Evolutionary conservation across 768 basidiomycete species (phyloP).

Genomic region (Exsudoporus frostii): DNA sequence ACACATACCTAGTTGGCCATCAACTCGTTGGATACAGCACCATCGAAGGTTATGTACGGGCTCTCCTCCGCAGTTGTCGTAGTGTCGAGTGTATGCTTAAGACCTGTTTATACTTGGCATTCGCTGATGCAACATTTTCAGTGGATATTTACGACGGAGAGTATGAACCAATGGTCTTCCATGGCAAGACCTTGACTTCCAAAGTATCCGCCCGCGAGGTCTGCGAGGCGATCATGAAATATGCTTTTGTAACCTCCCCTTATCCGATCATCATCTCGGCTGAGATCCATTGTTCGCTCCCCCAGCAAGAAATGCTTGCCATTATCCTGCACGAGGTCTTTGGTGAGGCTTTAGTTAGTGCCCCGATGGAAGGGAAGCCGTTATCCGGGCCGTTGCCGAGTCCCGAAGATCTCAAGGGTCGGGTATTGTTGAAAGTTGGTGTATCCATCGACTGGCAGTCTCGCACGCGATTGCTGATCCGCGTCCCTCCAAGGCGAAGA

Average conservation of each 20-base stretch:
- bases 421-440: constrained; percentile 79
- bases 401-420: constrained; percentile 75
- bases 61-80: constrained; percentile 84
- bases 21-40: constrained; percentile 88
- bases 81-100: constrained; percentile 82
- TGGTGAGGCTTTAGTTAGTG: constrained; percentile 49
- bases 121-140: constrained; percentile 27
- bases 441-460: neutral
- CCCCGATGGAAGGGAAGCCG: constrained; percentile 45
- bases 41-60: constrained; percentile 90
- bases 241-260: constrained; percentile 86
- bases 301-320: constrained; percentile 78
- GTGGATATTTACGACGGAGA: constrained; percentile 95
- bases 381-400: constrained; percentile 67
- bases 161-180: constrained; percentile 78
- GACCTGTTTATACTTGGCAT: neutral
- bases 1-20: constrained; percentile 86
- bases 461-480: neutral
- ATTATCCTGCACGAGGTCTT: constrained; percentile 67
- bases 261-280: constrained; percentile 93
- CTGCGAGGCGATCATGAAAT: constrained; percentile 80
- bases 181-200: constrained; percentile 85
- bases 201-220: constrained; percentile 80
- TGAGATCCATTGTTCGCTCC: constrained; percentile 80
- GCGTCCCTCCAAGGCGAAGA: constrained; percentile 58